Base-by-base conservation (phyloP, 2,329 filamentous ascomycete genomes). In the Diplodia intermedia region DNA sequence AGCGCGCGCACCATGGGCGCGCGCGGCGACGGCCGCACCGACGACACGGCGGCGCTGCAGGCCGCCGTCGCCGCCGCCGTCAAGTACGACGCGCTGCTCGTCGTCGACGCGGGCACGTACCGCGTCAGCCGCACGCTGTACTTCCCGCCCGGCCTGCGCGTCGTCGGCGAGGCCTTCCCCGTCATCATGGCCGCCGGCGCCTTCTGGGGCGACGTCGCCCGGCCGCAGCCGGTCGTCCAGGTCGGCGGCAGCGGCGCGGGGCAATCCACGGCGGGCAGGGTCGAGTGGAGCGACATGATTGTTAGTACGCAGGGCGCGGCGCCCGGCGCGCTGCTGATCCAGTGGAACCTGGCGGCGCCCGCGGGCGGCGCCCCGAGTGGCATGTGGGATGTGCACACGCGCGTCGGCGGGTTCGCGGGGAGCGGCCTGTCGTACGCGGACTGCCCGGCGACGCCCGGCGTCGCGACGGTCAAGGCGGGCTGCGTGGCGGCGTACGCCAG, bases 361-460 rank as follows among this genome's bases (percentile, higher is more conserved):
- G 67, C 43, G 85, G 88, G 62, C 23, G 90, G 31, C 8, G 6
- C 90, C 47, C 87, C 90, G 1, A 87, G 88, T 14, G 92, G 87
- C 55, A 87, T 96, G 79, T 97, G 92, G 90, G 93, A 97, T 75
- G 90, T 93, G 6, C 93, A 97, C 81, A 89, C 92, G 77, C 90
- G 93, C 71, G 86, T 97, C 73, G 93, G 92, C 71, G 93, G 93
- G 49, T 88, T 90, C 61, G 88, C 90, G 1, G 93, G 93, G 66
- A 94, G 92, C 14, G 79, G 90, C 70, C 84, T 97, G 15, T 91
- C 95, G 79, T 90, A 89, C 14, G 84, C 91, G 75, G 88, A 86
- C 66, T 97, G 94, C 82, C 79, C 86, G 73, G 97, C 95, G 84
- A 91, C 89, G 43, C 90, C 91, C 15, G 83, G 85, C 52, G 80